A percentile compares a stretch with the other conserved stretches of the same genome.
phyloP scores from a whole-genome alignment of 129 eudicot species.

The Arctium lappa region DNA sequence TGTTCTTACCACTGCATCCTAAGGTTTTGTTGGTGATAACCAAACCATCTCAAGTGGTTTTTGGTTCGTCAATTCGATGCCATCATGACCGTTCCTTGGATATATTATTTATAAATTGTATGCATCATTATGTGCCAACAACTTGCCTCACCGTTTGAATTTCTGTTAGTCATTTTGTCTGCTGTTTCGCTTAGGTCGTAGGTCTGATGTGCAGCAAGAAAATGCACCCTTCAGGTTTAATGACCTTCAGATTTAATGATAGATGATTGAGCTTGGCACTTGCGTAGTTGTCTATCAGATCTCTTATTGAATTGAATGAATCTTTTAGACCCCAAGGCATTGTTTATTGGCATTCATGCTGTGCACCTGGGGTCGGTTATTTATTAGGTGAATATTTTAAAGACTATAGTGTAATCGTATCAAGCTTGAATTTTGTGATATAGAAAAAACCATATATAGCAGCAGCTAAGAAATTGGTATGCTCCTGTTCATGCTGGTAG shows the following conservation, averaged over 20 bases:
- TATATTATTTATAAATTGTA: too few relatives aligned
- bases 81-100: not conserved
- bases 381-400: not conserved
- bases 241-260: not conserved
- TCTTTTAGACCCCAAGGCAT: not conserved
- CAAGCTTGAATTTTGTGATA: too few relatives aligned
- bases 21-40: not conserved
- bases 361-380: not conserved
- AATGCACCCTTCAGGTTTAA: not conserved
- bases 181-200: too few relatives aligned
- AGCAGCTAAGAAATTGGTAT: not conserved
- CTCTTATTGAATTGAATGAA: not conserved
- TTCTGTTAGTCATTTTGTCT: not conserved
- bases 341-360: not conserved
- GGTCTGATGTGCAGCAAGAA: not conserved
- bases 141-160: not conserved
- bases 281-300: not conserved
- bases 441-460: too few relatives aligned
- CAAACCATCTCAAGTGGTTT: not conserved
- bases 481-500: not conserved
- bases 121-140: not conserved
- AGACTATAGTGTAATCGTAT: not conserved
- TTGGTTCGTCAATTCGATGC: not conserved
- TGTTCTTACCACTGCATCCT: not conserved
- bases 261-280: not conserved